Evolutionary conservation across 2,329 filamentous ascomycete species (phyloP).

Genomic region (Beauveria varroae): DNA sequence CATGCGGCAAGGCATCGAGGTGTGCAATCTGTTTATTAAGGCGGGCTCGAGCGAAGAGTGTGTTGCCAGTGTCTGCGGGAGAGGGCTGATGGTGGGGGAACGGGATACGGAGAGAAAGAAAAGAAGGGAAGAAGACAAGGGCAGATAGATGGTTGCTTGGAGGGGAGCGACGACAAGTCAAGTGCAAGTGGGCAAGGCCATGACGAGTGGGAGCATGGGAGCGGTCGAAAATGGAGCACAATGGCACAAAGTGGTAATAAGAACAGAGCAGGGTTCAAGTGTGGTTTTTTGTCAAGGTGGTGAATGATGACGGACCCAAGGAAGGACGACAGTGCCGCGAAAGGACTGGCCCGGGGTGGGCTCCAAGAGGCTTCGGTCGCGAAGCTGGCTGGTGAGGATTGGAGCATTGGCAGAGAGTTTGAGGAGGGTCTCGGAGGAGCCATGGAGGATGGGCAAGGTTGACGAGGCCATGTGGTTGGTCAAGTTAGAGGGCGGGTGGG

Average conservation of each 20-base stretch:
- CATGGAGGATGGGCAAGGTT: slow-evolving; percentile 11
- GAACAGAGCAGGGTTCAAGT: background rate
- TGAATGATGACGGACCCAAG: background rate
- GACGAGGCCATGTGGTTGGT: slow-evolving; percentile 10
- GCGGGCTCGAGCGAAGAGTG: background rate
- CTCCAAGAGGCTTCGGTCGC: slow-evolving; percentile 6
- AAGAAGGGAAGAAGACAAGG: background rate
- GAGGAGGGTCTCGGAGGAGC: slow-evolving; percentile 13
- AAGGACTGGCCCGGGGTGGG: background rate
- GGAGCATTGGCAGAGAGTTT: slow-evolving; percentile 10
- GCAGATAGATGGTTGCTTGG: background rate
- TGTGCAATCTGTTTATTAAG: background rate
- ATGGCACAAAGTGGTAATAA: background rate
- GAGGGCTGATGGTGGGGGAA: background rate
- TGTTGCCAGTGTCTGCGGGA: background rate
- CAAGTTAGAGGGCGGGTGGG: background rate
- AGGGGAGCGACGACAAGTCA: background rate
- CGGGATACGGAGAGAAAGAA: background rate
- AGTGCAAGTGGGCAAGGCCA: background rate
- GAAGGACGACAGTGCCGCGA: background rate
- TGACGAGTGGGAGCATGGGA: background rate
- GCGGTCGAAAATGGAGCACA: background rate
- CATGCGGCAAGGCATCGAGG: background rate
- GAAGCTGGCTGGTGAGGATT: slow-evolving; percentile 6
- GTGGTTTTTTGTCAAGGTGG: background rate